Evolutionary conservation across 441 rosid species (phyloP).

Genomic region (Gossypium davidsonii): DNA sequence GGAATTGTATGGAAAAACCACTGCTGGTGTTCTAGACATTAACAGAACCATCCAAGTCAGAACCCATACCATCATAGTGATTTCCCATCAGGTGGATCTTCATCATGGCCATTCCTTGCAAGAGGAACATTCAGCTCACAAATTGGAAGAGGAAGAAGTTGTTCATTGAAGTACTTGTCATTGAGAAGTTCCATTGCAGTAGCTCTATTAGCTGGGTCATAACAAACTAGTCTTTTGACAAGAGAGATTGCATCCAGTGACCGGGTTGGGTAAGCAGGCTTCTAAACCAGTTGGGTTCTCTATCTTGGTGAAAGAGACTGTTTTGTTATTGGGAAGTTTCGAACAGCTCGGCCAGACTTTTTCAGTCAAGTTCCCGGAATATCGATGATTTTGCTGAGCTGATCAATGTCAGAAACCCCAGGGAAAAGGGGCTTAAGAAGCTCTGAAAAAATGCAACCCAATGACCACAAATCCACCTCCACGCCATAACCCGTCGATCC

Average conservation of each 20-base stretch:
- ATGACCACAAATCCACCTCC: slow-evolving; percentile 83
- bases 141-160: slow-evolving; percentile 66
- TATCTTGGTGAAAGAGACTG: slow-evolving; percentile 67
- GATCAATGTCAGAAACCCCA: slow-evolving; percentile 84
- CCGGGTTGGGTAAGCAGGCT: slow-evolving; percentile 40
- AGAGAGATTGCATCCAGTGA: slow-evolving; percentile 52
- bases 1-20: slow-evolving; percentile 59
- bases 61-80: slow-evolving; percentile 43
- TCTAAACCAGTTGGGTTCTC: slow-evolving; percentile 60
- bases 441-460: slow-evolving; percentile 86
- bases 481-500: slow-evolving; percentile 77
- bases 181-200: slow-evolving; percentile 65
- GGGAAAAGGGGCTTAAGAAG: slow-evolving; percentile 79
- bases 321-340: slow-evolving; percentile 71
- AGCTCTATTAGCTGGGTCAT: slow-evolving; percentile 69
- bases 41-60: slow-evolving; percentile 63
- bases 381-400: slow-evolving; percentile 56
- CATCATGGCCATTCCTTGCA: slow-evolving; percentile 43
- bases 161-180: slow-evolving; percentile 62
- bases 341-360: slow-evolving; percentile 28
- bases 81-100: slow-evolving; percentile 52
- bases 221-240: slow-evolving; percentile 65
- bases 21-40: slow-evolving; percentile 39
- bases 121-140: slow-evolving; percentile 56
- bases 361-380: slow-evolving; percentile 64